Conservation (phyloP, 352 stramenopile species). For the Globisporangium paroecandrum region DNA sequence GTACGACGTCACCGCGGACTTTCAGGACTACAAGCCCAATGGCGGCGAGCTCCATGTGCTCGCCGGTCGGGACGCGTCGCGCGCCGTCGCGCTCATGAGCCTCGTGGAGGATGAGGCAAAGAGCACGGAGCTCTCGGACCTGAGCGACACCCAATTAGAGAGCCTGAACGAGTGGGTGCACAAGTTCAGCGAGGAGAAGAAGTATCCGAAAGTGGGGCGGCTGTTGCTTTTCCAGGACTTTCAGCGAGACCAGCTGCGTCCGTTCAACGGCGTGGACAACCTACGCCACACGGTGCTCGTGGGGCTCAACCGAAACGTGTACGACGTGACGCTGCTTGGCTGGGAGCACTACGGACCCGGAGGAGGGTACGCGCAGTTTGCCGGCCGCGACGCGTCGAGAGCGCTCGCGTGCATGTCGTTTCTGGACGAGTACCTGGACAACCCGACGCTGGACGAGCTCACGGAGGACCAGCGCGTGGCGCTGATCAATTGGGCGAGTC, state of each 20-base stretch:
- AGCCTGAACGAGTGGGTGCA: conserved; percentile 72
- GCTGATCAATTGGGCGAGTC: conserved; percentile 92
- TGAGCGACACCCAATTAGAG: conserved; percentile 26
- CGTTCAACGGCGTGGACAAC: conserved; percentile 67
- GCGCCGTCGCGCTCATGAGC: conserved; percentile 82
- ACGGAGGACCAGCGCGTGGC: conserved; percentile 82
- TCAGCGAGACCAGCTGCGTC: conserved; percentile 60
- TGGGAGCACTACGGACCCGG: conserved; percentile 89
- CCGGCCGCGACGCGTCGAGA: conserved; percentile 90
- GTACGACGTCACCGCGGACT: conserved; percentile 90
- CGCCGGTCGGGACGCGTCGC: conserved; percentile 89
- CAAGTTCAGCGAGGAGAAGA: conserved; percentile 84
- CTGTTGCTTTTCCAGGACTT: conserved; percentile 62
- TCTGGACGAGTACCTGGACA: conserved; percentile 84
- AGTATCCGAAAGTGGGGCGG: conserved; percentile 88
- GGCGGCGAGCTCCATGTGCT: conserved; percentile 75
- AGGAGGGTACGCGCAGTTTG: conserved; percentile 92
- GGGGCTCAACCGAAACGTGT: conserved; percentile 86
- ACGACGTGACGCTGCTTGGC: conserved; percentile 91
- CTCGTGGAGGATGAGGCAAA: conserved; percentile 75
- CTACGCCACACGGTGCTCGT: conserved; percentile 84
- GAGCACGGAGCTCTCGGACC: conserved; percentile 42
- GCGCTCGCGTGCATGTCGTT: conserved; percentile 95
- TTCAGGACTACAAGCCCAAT: conserved; percentile 88
- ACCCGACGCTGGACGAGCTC: conserved; percentile 77